These are phyloP conservation scores for Leccinum incarnatum DNA, from an alignment of 768 basidiomycete species.

Conservation along the genomic window DNA sequence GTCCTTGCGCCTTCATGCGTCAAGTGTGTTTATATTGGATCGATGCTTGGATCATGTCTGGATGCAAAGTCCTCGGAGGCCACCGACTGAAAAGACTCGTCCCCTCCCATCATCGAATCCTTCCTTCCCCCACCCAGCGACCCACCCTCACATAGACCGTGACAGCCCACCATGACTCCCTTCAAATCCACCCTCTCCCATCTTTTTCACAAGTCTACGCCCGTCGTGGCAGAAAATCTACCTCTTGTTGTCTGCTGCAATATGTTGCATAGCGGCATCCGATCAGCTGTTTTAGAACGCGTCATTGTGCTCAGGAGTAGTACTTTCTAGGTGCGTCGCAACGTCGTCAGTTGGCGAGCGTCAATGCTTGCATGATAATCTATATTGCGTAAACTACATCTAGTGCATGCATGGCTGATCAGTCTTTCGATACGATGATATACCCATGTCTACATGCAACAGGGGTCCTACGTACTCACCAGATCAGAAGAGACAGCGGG, in stretches of 20 bases:
- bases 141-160: background rate
- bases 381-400: too few relatives aligned
- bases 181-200: background rate
- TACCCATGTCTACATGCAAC: background rate
- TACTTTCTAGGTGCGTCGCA: too few relatives aligned
- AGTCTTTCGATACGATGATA: background rate
- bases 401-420: background rate
- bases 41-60: too few relatives aligned
- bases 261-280: background rate
- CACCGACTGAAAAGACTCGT: background rate
- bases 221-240: background rate
- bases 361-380: too few relatives aligned
- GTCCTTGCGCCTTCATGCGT: too few relatives aligned
- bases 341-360: too few relatives aligned
- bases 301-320: too few relatives aligned
- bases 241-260: background rate
- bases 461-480: background rate
- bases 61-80: too few relatives aligned
- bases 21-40: too few relatives aligned
- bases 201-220: background rate
- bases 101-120: accelerated
- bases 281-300: too few relatives aligned
- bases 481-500: background rate
- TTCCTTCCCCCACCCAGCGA: background rate
- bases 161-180: background rate